phyloP scores from a whole-genome alignment of 108 stramenopile genomes.

The Aureococcus anophagefferens region DNA sequence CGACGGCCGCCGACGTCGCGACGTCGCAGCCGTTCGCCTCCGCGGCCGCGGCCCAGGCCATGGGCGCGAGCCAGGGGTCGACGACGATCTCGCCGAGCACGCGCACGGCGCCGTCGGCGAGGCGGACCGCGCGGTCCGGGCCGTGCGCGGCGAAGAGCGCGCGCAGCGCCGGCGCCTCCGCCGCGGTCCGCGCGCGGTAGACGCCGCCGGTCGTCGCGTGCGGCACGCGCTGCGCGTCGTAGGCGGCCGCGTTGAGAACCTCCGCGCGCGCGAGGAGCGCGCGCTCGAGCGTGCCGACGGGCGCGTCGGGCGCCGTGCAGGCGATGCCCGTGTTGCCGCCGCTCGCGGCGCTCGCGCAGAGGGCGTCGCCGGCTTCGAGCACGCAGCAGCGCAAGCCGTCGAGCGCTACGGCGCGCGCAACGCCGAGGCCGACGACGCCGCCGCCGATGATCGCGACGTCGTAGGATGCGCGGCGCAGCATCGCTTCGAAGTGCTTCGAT shows the following conservation, averaged over 20 bases:
- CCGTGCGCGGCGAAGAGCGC: too few species aligned
- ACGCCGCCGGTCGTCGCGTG: too few species aligned
- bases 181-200: too few species aligned
- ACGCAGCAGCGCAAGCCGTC: constrained; percentile 47
- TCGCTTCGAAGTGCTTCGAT: too few species aligned
- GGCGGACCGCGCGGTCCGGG: too few species aligned
- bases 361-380: constrained; percentile 47
- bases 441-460: constrained; percentile 67
- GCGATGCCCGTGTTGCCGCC: constrained; percentile 59
- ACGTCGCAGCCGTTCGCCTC: constrained; percentile 49
- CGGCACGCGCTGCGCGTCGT: too few species aligned
- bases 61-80: constrained; percentile 68
- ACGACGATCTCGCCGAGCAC: constrained; percentile 68
- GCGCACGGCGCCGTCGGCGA: constrained; percentile 50
- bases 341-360: constrained; percentile 42
- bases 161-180: too few species aligned
- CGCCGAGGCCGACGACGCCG: constrained; percentile 61
- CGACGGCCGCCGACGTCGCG: constrained; percentile 21
- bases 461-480: too few species aligned
- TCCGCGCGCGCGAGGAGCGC: constrained; percentile 35
- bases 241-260: too few species aligned
- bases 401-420: constrained; percentile 50
- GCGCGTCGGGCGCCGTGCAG: constrained; percentile 69
- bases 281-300: constrained; percentile 56
- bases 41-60: constrained; percentile 57